Base-by-base conservation (phyloP, 78 protist species). In the Dictyostelium firmibasis region DNA sequence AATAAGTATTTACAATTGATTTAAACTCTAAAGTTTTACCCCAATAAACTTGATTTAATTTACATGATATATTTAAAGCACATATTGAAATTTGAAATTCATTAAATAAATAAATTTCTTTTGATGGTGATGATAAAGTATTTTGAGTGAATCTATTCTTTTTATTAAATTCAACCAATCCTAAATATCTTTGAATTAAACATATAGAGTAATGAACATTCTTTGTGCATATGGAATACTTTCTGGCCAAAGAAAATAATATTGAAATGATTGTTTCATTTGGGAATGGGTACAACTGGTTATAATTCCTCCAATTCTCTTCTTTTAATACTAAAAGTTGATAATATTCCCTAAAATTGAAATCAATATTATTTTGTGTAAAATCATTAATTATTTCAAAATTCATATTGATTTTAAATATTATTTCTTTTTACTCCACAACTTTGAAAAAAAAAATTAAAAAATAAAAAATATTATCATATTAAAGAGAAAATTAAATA, bases 191-290 rank as follows among this genome's bases (percentile, higher is more conserved):
- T 70, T 89, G 86, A 18, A 89, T 35, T 81, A 89, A 89, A 85
- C 94, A 89, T 27, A 81, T 81, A 18, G 94, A 69, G 70, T 81
- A 81, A 25, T 89, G 94, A n/a, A 89, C 94, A 89, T 89, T 89
- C 35, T 27, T 57, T 44, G 81, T 81, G 70, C 76, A 25, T 1
- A 89, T 81, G 1, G 27, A 14, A 50, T 43, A 81, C 13, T 18
- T 33, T 69, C 78, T 81, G 7, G 94, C 81, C 5, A 89, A 29
- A 10, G 14, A 16, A 70, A 31, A 89, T n/a, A 89, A 33, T 13
- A 78, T 31, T 20, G 62, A 27, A 11, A 89, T 89, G 0, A 81
- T 62, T 29, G 6, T 18, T n/a, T 57, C 85, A 23, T 43, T 47
- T 29, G 94, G 94, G 29, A 62, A 89, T 25, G 94, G 94, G 41